Conservation (phyloP, 2,329 filamentous ascomycete genomes). For the Curvularia sp. region DNA sequence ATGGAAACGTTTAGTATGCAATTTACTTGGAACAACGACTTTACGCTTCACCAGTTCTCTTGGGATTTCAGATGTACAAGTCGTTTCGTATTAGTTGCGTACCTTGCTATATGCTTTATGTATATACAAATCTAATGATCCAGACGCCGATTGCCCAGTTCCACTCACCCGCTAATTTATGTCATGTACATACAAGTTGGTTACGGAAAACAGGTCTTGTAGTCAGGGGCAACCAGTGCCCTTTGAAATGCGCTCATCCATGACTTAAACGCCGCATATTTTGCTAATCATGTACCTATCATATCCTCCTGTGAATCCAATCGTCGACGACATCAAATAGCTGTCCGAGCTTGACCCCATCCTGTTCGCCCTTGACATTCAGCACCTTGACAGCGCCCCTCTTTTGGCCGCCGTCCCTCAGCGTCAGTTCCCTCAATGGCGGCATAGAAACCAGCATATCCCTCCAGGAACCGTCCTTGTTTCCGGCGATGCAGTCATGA, state of each 20-base stretch:
- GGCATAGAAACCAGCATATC: conserved; percentile 24
- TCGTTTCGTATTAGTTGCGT: neutral
- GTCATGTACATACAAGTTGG: neutral
- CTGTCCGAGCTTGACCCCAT: conserved; percentile 17
- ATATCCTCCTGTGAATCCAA: conserved; percentile 15
- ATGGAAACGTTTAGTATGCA: neutral
- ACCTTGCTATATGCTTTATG: neutral
- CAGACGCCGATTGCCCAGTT: neutral
- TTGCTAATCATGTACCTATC: neutral
- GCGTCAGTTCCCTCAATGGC: conserved; percentile 17
- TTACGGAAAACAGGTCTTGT: neutral
- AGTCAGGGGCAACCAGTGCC: neutral
- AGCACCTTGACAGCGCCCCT: conserved; percentile 13
- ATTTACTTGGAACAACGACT: too few species aligned
- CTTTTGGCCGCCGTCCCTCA: conserved; percentile 11
- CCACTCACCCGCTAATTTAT: neutral
- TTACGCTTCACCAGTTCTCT: neutral
- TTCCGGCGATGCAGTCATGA: neutral
- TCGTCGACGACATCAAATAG: conserved; percentile 20
- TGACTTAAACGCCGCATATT: neutral
- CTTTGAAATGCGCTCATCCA: too few species aligned
- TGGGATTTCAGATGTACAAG: neutral
- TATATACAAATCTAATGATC: neutral
- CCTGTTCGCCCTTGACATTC: conserved; percentile 4
- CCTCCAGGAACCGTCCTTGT: conserved; percentile 10